phyloP scores from a whole-genome alignment of 164 flowering plant genomes.

The Berberis thunbergii region DNA sequence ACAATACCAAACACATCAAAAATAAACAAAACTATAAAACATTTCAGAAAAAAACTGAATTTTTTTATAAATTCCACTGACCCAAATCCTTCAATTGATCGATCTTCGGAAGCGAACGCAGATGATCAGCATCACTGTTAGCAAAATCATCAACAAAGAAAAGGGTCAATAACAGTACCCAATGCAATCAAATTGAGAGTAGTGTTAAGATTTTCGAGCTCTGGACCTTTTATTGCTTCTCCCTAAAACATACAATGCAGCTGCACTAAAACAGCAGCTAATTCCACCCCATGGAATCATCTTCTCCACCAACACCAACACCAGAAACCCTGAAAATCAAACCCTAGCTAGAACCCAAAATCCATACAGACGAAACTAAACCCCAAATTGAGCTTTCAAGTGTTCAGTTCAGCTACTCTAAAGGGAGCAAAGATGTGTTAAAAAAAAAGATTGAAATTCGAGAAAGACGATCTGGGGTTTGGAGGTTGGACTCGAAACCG shows the following conservation, averaged over 20 bases:
- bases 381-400: neutral
- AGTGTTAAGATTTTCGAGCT: neutral
- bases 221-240: slow-evolving; percentile 78
- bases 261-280: slow-evolving; percentile 86
- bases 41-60: neutral
- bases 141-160: neutral
- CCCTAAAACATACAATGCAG: slow-evolving; percentile 88
- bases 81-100: slow-evolving; percentile 88
- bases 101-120: slow-evolving; percentile 67
- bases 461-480: neutral
- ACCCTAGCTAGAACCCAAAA: neutral
- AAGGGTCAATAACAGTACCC: neutral
- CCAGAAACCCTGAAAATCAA: neutral
- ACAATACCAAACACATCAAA: neutral
- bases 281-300: slow-evolving; percentile 55
- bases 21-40: neutral
- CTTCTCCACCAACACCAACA: neutral
- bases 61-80: slow-evolving; percentile 12
- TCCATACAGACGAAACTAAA: neutral
- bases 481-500: neutral
- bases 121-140: slow-evolving; percentile 71
- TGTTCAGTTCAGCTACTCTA: neutral
- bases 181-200: neutral
- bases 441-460: neutral
- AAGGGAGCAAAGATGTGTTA: neutral